Percentiles rank a stretch among this genome's conserved stretches.
Evolutionary conservation across 805 yeast species (phyloP).

Genomic region (Metschnikowia cerradonensis): DNA sequence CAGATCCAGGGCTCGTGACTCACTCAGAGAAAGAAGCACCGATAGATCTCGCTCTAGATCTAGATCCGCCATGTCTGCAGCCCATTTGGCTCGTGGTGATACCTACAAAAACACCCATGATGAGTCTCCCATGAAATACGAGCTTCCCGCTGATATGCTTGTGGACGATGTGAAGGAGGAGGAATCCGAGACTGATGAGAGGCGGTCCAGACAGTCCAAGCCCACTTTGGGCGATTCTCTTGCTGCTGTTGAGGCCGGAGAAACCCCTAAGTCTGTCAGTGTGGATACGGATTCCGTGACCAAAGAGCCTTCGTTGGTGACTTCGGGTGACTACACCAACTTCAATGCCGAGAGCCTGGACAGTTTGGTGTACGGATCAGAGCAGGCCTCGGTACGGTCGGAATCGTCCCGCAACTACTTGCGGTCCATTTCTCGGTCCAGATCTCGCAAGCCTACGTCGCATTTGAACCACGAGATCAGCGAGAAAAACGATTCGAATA

Average conservation of each 20-base stretch:
- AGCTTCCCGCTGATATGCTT: slow-evolving; percentile 38
- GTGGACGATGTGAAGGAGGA: slow-evolving; percentile 20
- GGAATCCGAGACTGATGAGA: slow-evolving; percentile 31
- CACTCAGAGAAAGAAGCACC: slow-evolving; percentile 9
- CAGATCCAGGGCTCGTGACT: slow-evolving; percentile 31
- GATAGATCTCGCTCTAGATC: slow-evolving; percentile 26
- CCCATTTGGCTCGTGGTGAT: slow-evolving; percentile 76
- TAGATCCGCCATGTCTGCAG: slow-evolving; percentile 24
- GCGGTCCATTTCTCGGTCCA: slow-evolving; percentile 62
- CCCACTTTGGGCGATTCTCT: slow-evolving; percentile 44
- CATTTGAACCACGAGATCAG: slow-evolving; percentile 7
- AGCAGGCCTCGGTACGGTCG: slow-evolving; percentile 31
- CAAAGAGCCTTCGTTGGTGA: slow-evolving; percentile 38
- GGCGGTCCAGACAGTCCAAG: slow-evolving; percentile 38
- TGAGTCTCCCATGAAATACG: slow-evolving; percentile 42
- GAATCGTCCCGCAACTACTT: slow-evolving; percentile 51
- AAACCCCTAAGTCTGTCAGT: not conserved
- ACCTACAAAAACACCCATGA: slow-evolving; percentile 59
- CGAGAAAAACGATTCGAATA: slow-evolving; percentile 27
- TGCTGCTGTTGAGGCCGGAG: slow-evolving; percentile 37
- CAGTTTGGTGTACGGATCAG: slow-evolving; percentile 12
- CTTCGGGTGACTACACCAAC: slow-evolving; percentile 45
- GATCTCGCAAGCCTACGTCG: slow-evolving; percentile 41
- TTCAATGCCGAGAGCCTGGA: slow-evolving; percentile 37
- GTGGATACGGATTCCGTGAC: slow-evolving; percentile 14